Evolutionary conservation across 768 basidiomycete genomes (phyloP).

Genomic region (Podaxis mareebaensis): DNA sequence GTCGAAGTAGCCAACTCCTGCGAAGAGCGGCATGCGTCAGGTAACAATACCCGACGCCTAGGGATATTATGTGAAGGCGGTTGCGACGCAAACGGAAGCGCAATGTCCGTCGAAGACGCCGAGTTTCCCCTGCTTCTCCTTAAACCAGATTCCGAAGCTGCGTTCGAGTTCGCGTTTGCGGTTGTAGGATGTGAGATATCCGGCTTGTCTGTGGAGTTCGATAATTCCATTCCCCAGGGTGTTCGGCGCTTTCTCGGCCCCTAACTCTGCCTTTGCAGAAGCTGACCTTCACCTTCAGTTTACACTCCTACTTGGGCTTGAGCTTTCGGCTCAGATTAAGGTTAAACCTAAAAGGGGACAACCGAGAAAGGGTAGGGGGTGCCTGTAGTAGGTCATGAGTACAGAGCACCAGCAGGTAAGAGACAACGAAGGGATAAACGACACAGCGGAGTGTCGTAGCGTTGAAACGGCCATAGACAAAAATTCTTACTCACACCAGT

Average conservation of each 20-base stretch:
- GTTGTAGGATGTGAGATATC: background rate
- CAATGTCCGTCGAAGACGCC: background rate
- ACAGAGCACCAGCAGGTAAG: background rate
- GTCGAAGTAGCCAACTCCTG: background rate
- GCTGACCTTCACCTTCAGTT: background rate
- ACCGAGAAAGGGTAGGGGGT: too few relatives aligned
- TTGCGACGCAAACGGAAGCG: background rate
- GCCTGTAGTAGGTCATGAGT: background rate
- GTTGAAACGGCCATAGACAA: background rate
- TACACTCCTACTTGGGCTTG: too few relatives aligned
- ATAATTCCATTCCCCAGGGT: background rate
- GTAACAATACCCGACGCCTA: background rate
- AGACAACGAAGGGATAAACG: background rate
- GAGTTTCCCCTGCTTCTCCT: background rate
- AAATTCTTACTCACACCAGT: background rate
- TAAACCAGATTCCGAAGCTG: background rate
- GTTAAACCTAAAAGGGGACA: too few relatives aligned
- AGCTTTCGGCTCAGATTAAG: too few relatives aligned
- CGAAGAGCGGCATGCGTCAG: background rate
- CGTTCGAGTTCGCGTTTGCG: background rate
- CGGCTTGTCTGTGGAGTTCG: background rate
- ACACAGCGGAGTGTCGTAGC: background rate
- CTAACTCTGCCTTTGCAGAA: background rate
- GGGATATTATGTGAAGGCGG: background rate
- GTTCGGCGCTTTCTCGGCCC: background rate